Base-by-base conservation (phyloP, 179 eudicot species). In the Nepenthes alata region DNA sequence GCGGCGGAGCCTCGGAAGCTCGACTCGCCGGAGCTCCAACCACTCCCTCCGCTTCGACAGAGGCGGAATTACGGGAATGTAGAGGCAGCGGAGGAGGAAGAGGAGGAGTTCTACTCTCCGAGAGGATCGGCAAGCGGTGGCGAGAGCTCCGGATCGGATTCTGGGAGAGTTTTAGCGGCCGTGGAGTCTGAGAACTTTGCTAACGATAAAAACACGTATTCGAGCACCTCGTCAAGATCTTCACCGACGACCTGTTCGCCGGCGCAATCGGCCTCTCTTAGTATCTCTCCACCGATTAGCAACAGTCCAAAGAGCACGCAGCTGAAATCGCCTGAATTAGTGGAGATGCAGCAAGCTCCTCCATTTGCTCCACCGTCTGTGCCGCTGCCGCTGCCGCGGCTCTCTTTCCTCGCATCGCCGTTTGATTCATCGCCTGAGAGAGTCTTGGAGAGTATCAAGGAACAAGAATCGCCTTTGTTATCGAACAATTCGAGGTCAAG, bases 11-110 rank as follows among this genome's bases (percentile, higher is more conserved):
- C 25, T 25, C 65, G 81, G 44, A 89, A 86, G 59, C 7, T 78
- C 34, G 90, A 79, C 51, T 91, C 98, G 41, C 98, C 98, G 52
- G 98, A 93, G 80, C 95, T 93, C 60, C 98, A 75, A 13, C 97
- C 98, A 0, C 76, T 93, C 2, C 95, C 98, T 3, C 98, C 96
- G 2, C 73, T 93, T n/a, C 76, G 70, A n/a, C 72, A 67, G 55
- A 25, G 25, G 25, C 25, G 25, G 25, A 25, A 25, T 25, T 25
- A 25, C 25, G 25, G 25, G 25, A 70, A 66, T 58, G 70, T n/a
- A 0, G 25, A 25, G 25, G 25, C 25, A 25, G 25, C 25, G 25
- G 82, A 79, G 12, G 87, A 80, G 1, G 88, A 82, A n/a, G 79
- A 78, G 5, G 86, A 87, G 4, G 81, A 80, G 76, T 86, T 82